phyloP scores from a whole-genome alignment of 2,329 filamentous ascomycete species.

The Colletotrichum echinochloae region DNA sequence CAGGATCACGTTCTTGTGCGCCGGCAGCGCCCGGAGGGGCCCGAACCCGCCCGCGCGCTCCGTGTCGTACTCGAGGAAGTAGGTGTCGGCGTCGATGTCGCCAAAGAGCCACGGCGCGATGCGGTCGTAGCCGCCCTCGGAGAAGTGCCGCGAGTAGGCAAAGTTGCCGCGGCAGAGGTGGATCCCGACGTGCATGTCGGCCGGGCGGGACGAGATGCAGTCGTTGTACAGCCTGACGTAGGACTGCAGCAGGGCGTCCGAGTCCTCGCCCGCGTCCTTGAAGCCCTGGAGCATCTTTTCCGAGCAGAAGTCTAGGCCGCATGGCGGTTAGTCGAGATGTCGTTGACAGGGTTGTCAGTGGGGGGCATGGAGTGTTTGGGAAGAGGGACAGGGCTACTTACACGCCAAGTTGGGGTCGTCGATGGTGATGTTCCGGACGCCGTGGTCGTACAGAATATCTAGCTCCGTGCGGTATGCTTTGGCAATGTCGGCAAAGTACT shows the following conservation, averaged over 20 bases:
- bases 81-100: slow-evolving; percentile 69
- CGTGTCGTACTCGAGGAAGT: slow-evolving; percentile 72
- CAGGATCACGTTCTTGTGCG: slow-evolving; percentile 70
- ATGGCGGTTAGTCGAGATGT: neutral
- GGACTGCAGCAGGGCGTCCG: slow-evolving; percentile 71
- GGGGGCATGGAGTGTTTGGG: neutral
- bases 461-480: slow-evolving; percentile 67
- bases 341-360: no score
- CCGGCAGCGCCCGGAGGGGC: slow-evolving; percentile 69
- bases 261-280: slow-evolving; percentile 38
- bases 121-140: slow-evolving; percentile 72
- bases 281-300: slow-evolving; percentile 56
- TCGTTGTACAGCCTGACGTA: slow-evolving; percentile 83
- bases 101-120: slow-evolving; percentile 72
- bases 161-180: slow-evolving; percentile 76
- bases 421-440: slow-evolving; percentile 68
- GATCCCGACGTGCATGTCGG: slow-evolving; percentile 77
- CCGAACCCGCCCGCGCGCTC: slow-evolving; percentile 71
- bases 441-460: slow-evolving; percentile 65
- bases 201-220: slow-evolving; percentile 69
- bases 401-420: slow-evolving; percentile 72
- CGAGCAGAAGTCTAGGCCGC: slow-evolving; percentile 68
- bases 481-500: slow-evolving; percentile 69
- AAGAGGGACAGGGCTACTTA: neutral
- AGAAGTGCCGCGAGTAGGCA: slow-evolving; percentile 71